These are phyloP conservation scores for Ascochyta koolunga DNA, from an alignment of 2,329 filamentous ascomycete genomes.

Conservation along the genomic window DNA sequence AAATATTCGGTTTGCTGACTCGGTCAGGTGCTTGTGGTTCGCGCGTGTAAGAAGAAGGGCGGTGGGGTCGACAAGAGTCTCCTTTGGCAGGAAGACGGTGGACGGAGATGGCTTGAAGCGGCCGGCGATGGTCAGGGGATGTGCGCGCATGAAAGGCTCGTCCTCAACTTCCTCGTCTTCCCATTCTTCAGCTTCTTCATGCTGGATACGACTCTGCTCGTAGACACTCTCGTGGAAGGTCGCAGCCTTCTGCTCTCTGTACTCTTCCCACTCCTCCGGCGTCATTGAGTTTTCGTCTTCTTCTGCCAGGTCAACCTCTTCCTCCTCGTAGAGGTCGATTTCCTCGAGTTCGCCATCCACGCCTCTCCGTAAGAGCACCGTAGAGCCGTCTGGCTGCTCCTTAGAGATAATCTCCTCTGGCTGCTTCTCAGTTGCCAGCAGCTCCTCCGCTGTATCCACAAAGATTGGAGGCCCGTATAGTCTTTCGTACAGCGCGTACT, in stretches of 20 bases:
- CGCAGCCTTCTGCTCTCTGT: constrained; percentile 41
- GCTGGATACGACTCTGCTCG: constrained; percentile 52
- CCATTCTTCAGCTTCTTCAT: constrained; percentile 50
- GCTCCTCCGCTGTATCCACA: constrained; percentile 64
- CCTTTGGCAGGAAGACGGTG: constrained; percentile 75
- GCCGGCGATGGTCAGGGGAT: constrained; percentile 76
- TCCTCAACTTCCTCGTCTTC: constrained; percentile 39
- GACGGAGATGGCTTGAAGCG: constrained; percentile 74
- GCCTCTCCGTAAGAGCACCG: constrained; percentile 59
- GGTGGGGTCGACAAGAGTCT: constrained; percentile 73
- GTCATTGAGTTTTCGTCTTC: constrained; percentile 40
- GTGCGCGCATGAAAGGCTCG: constrained; percentile 63
- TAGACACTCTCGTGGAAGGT: constrained; percentile 44
- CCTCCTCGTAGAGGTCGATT: constrained; percentile 52
- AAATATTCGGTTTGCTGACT: constrained; percentile 74
- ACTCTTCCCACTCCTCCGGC: constrained; percentile 40
- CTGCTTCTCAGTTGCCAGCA: constrained; percentile 52
- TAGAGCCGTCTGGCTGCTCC: constrained; percentile 37
- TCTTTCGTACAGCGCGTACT: constrained; percentile 77
- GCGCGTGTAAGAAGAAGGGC: constrained; percentile 69
- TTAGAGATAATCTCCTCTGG: constrained; percentile 52
- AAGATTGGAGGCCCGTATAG: constrained; percentile 77
- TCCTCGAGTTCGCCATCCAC: constrained; percentile 67
- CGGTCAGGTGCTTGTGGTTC: constrained; percentile 71
- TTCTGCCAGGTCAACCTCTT: constrained; percentile 39